Percentiles rank a stretch among this genome's conserved stretches.
Conservation (phyloP, 2,329 filamentous ascomycete genomes). For the Neophaeococcomyces aloes region DNA sequence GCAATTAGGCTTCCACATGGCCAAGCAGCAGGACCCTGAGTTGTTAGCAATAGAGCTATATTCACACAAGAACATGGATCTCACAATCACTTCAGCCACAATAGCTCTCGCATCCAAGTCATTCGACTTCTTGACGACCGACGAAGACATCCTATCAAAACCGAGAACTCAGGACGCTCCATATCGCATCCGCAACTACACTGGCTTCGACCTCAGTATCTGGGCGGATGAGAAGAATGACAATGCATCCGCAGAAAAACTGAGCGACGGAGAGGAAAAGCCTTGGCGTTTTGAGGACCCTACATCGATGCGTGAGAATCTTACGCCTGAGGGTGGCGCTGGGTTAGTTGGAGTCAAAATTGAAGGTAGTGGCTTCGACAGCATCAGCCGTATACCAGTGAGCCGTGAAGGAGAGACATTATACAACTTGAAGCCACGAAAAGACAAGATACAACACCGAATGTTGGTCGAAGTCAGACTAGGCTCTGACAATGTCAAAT, state of each 20-base stretch:
- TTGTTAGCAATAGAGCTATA: conserved; percentile 72
- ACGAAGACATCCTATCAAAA: conserved; percentile 87
- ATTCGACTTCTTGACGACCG: conserved; percentile 73
- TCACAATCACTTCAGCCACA: conserved; percentile 84
- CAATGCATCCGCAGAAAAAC: conserved; percentile 55
- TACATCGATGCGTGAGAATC: conserved; percentile 87
- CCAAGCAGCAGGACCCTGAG: conserved; percentile 64
- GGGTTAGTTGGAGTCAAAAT: conserved; percentile 73
- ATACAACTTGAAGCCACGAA: conserved; percentile 79
- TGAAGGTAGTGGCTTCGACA: conserved; percentile 89
- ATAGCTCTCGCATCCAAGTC: conserved; percentile 92
- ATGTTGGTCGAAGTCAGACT: conserved; percentile 85
- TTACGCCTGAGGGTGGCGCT: conserved; percentile 71
- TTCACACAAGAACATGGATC: conserved; percentile 81
- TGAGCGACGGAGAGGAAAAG: conserved; percentile 79
- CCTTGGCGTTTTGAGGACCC: conserved; percentile 97
- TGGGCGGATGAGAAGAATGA: conserved; percentile 69
- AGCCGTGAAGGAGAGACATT: conserved; percentile 90
- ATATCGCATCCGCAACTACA: conserved; percentile 89
- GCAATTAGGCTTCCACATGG: conserved; percentile 84
- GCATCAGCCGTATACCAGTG: conserved; percentile 74
- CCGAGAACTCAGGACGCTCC: conserved; percentile 84
- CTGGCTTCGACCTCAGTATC: conserved; percentile 78
- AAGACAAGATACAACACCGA: conserved; percentile 74
- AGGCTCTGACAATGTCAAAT: conserved; percentile 93